These are phyloP conservation scores for Ceratobasidium sp. DNA, from an alignment of 1,284 basidiomycete species.

Conservation along the genomic window DNA sequence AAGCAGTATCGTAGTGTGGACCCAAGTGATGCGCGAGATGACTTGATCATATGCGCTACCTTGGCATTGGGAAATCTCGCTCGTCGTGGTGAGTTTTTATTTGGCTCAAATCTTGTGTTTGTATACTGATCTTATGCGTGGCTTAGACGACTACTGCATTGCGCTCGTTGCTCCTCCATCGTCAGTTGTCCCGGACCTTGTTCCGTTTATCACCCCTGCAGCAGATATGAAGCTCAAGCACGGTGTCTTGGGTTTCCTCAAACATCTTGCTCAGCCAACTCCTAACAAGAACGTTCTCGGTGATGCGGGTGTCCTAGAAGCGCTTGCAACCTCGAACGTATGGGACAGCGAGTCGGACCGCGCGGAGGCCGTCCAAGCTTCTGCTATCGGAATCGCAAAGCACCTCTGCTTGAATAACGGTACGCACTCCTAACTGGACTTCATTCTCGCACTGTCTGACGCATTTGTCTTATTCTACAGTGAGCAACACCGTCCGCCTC, in stretches of 20 bases:
- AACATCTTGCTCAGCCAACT: constrained; percentile 82
- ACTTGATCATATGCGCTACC: constrained; percentile 85
- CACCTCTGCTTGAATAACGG: constrained; percentile 85
- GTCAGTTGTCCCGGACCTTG: constrained; percentile 63
- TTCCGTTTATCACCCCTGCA: constrained; percentile 58
- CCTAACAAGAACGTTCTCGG: constrained; percentile 72
- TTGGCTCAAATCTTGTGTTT: constrained; percentile 29
- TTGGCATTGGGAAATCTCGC: constrained; percentile 86
- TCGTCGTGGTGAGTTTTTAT: constrained; percentile 71
- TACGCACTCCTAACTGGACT: constrained; percentile 58
- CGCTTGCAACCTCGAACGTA: constrained; percentile 74
- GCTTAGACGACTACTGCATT: constrained; percentile 73
- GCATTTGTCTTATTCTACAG: constrained; percentile 58
- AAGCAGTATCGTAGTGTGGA: constrained; percentile 59
- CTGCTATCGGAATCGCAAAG: constrained; percentile 89
- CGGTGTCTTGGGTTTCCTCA: constrained; percentile 83
- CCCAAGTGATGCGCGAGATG: constrained; percentile 66
- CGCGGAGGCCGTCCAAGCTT: constrained; percentile 87
- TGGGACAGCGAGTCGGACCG: constrained; percentile 82
- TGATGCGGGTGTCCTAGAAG: constrained; percentile 73
- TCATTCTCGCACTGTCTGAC: neutral
- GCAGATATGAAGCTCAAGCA: constrained; percentile 87
- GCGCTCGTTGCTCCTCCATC: constrained; percentile 69
- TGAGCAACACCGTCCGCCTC: constrained; percentile 65
- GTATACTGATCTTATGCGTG: neutral